phyloP scores from a whole-genome alignment of 768 basidiomycete species.

The Tulasnella calospora region DNA sequence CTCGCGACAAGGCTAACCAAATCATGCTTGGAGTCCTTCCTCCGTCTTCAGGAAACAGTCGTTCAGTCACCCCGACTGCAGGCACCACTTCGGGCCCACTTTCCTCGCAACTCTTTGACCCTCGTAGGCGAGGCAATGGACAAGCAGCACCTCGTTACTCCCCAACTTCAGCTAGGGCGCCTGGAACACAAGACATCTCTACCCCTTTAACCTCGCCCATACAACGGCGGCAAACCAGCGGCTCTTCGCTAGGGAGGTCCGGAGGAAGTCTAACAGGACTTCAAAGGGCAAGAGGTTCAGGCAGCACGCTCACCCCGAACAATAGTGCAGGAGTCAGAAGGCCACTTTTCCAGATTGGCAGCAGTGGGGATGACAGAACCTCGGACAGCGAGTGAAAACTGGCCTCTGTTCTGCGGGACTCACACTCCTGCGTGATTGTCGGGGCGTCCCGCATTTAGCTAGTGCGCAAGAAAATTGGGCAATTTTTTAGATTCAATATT shows the following conservation, averaged over 20 bases:
- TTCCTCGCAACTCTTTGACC: neutral
- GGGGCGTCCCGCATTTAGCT: too few relatives aligned
- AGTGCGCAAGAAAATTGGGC: too few relatives aligned
- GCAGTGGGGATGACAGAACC: slow-evolving; percentile 3
- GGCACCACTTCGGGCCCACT: slow-evolving; percentile 11
- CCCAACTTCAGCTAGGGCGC: neutral
- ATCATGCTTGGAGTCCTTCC: neutral
- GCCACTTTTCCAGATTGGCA: slow-evolving; percentile 9
- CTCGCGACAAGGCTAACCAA: slow-evolving; percentile 1
- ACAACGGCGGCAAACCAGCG: neutral
- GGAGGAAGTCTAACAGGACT: slow-evolving; percentile 4
- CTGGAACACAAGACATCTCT: neutral
- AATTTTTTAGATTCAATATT: too few relatives aligned
- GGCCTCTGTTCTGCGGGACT: too few relatives aligned
- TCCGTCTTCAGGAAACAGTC: neutral
- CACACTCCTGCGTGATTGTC: too few relatives aligned
- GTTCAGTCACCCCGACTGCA: neutral
- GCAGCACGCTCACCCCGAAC: neutral
- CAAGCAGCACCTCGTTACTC: neutral
- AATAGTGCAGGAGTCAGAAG: neutral
- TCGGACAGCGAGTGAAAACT: slow-evolving; percentile 1
- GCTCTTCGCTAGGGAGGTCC: neutral
- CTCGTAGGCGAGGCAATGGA: neutral
- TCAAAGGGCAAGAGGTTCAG: neutral
- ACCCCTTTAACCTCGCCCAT: neutral